These are phyloP conservation scores for Rhynchosporium secalis DNA, from an alignment of 2,329 filamentous ascomycete genomes.

Conservation along the genomic window DNA sequence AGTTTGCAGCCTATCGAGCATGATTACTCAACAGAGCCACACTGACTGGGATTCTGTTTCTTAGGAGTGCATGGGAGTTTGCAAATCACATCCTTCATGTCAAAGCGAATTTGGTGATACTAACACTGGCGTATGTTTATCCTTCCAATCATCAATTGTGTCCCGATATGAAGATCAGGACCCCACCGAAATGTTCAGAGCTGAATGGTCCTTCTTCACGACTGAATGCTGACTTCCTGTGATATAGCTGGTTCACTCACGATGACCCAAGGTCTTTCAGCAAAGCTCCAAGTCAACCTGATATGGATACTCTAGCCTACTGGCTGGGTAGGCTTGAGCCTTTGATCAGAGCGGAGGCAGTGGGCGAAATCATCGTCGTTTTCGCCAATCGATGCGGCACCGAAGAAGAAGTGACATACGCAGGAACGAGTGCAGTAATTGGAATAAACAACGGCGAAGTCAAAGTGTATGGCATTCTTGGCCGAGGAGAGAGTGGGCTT, in stretches of 20 bases:
- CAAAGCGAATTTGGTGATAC: slow-evolving; percentile 61
- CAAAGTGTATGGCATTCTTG: slow-evolving; percentile 67
- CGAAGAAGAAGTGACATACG: slow-evolving; percentile 67
- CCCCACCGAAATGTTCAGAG: not conserved
- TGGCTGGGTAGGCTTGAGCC: slow-evolving; percentile 74
- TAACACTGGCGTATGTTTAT: slow-evolving; percentile 62
- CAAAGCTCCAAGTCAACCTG: slow-evolving; percentile 56
- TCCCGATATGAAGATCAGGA: not conserved
- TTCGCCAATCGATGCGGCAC: slow-evolving; percentile 69
- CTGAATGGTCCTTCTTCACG: not conserved
- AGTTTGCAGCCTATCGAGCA: too few relatives aligned
- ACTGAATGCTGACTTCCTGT: not conserved
- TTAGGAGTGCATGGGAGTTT: slow-evolving; percentile 51
- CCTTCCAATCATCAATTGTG: not conserved
- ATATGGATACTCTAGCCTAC: slow-evolving; percentile 72
- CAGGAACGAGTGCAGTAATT: slow-evolving; percentile 72
- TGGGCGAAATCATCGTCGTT: slow-evolving; percentile 65
- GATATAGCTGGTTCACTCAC: slow-evolving; percentile 60
- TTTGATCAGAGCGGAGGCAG: slow-evolving; percentile 51
- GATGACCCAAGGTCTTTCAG: slow-evolving; percentile 51
- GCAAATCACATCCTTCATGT: slow-evolving; percentile 53
- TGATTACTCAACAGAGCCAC: too few relatives aligned
- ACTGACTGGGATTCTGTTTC: too few relatives aligned
- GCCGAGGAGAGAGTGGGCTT: slow-evolving; percentile 67
- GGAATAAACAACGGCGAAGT: slow-evolving; percentile 66